A percentile compares a stretch with the other conserved stretches of the same genome.
Evolutionary conservation across 306 rosid genomes (phyloP).

Genomic region (Abrus precatorius): DNA sequence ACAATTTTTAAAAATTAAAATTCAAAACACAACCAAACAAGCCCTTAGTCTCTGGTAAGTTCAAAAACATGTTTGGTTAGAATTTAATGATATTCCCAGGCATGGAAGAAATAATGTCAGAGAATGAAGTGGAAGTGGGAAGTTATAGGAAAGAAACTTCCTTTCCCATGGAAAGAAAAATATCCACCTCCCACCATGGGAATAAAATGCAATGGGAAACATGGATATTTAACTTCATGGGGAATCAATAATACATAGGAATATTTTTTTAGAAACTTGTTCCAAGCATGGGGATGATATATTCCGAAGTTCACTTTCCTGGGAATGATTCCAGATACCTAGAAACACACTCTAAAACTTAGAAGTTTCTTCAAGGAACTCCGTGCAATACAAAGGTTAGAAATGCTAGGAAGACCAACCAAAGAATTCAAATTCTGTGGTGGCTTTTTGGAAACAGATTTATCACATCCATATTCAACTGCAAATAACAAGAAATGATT

Average conservation of each 20-base stretch:
- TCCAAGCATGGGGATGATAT: background rate
- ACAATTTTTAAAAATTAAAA: no score
- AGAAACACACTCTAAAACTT: background rate
- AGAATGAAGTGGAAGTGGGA: background rate
- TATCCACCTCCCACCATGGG: background rate
- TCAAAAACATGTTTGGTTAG: no score
- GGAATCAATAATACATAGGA: background rate
- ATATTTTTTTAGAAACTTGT: background rate
- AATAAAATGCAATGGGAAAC: background rate
- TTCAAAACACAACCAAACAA: no score
- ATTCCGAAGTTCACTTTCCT: background rate
- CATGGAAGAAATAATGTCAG: no score
- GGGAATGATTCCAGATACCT: background rate
- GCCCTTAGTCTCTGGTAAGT: no score
- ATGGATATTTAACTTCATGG: background rate
- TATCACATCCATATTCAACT: constrained; percentile 21
- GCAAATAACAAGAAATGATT: constrained; percentile 4
- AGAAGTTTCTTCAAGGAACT: constrained; percentile 10
- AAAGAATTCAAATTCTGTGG: constrained; percentile 21
- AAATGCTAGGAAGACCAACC: constrained; percentile 32
- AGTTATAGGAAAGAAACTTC: background rate
- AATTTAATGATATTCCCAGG: no score
- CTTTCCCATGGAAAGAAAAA: background rate
- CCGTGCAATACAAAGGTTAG: constrained; percentile 9
- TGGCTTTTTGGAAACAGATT: constrained; percentile 16